Conservation (phyloP, 768 basidiomycete genomes). For the Leucosporidium creatinivorum region DNA sequence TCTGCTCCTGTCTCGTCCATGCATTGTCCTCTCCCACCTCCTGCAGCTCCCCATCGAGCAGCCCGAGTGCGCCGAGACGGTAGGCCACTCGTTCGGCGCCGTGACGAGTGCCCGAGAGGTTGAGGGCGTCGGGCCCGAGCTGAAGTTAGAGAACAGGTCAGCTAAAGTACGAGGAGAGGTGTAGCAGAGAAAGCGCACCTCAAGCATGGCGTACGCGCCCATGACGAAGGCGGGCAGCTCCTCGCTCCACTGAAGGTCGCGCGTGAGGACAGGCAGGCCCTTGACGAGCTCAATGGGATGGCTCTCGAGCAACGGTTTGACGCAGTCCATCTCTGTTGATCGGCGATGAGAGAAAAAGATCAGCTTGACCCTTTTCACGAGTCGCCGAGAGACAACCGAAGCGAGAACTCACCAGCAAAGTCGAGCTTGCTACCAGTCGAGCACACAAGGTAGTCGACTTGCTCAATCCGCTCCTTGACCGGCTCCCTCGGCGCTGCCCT, state of each 20-base stretch:
- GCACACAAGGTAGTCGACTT: conserved; percentile 22
- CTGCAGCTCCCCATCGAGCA: conserved; percentile 1
- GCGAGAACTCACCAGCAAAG: no score
- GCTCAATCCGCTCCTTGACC: not conserved
- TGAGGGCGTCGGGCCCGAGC: conserved; percentile 30
- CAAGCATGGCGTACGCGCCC: conserved; percentile 31
- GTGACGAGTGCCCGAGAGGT: conserved; percentile 19
- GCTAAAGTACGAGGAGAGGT: not conserved
- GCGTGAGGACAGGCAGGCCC: conserved; percentile 29
- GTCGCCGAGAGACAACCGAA: conserved; percentile 7
- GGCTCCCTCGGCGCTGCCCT: not conserved
- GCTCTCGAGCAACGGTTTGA: conserved; percentile 3
- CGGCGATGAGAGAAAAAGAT: conserved; percentile 7
- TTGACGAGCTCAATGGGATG: conserved; percentile 28
- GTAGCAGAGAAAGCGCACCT: conserved; percentile 13
- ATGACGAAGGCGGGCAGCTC: conserved; percentile 22
- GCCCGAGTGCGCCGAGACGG: conserved; percentile 16
- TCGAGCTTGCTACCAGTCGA: conserved; percentile 17
- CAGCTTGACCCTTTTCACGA: conserved; percentile 9
- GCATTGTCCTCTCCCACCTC: not conserved
- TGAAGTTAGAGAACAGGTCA: not conserved
- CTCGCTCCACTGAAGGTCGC: conserved; percentile 25
- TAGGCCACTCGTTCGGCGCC: conserved; percentile 28
- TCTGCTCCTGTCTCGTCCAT: conserved; percentile 10
- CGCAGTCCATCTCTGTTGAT: no score